Percentiles rank a stretch among this genome's conserved stretches.
Evolutionary conservation across 495 filamentous ascomycete genomes (phyloP).

Genomic region (Lophiotrema nucula): DNA sequence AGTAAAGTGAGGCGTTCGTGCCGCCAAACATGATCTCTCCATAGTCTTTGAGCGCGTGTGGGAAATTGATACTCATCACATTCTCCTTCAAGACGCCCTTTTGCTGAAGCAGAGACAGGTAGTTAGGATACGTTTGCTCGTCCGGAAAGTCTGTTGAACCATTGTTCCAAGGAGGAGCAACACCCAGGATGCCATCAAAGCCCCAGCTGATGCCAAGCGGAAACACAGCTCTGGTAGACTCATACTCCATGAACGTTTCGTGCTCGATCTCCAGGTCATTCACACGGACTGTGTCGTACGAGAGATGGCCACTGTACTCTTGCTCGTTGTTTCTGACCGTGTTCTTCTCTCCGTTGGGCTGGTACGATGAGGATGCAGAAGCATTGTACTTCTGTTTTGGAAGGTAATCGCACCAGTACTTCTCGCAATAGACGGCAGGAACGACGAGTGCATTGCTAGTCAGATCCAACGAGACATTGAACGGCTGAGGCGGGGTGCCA

Average conservation of each 20-base stretch:
- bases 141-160: background rate
- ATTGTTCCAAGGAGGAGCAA: conserved; percentile 1
- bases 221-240: background rate
- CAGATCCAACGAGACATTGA: conserved; percentile 6
- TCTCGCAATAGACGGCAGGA: background rate
- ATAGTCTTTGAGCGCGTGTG: background rate
- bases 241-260: conserved; percentile 1
- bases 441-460: background rate
- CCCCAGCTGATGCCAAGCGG: background rate
- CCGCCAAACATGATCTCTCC: conserved; percentile 7
- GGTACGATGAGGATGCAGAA: background rate
- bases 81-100: background rate
- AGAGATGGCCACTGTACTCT: background rate
- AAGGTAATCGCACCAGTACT: background rate
- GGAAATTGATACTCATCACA: background rate
- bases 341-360: background rate
- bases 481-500: conserved; percentile 8
- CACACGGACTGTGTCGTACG: conserved; percentile 1
- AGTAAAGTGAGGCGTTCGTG: background rate
- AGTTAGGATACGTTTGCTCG: background rate
- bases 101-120: background rate
- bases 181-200: conserved; percentile 1
- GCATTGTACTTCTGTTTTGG: conserved; percentile 1
- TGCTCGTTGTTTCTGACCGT: background rate
- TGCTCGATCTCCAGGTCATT: background rate